A percentile compares a stretch with the other conserved stretches of the same genome.
phyloP scores from a whole-genome alignment of 2,329 filamentous ascomycete species.

The Hypocreales sp. region DNA sequence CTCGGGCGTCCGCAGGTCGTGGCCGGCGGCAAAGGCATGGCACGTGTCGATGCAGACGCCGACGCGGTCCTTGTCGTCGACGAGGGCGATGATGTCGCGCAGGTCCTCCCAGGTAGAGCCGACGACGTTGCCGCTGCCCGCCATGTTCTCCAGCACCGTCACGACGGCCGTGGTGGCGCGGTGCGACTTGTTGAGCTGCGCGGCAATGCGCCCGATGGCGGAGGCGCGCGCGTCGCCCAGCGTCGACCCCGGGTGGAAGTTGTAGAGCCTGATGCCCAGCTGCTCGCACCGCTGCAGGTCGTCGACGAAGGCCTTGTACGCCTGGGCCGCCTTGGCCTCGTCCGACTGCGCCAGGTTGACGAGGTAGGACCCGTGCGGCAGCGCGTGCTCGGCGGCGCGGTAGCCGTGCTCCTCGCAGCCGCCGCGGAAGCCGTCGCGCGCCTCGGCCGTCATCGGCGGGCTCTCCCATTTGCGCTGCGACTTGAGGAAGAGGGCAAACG shows the following conservation, averaged over 20 bases:
- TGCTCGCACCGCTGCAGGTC: conserved; percentile 74
- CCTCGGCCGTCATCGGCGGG: conserved; percentile 55
- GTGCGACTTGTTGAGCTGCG: conserved; percentile 70
- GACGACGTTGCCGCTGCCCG: conserved; percentile 73
- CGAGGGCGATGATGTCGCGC: conserved; percentile 62
- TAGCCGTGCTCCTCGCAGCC: conserved; percentile 56
- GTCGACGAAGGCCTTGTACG: conserved; percentile 73
- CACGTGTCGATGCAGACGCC: conserved; percentile 96
- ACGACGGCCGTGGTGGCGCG: conserved; percentile 59
- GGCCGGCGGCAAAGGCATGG: conserved; percentile 87
- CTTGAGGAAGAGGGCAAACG: conserved; percentile 90
- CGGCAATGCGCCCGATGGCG: conserved; percentile 65
- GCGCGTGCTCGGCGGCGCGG: conserved; percentile 53
- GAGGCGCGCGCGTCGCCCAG: conserved; percentile 50
- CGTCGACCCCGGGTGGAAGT: conserved; percentile 87
- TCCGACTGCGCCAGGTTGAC: conserved; percentile 89
- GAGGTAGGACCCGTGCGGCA: conserved; percentile 91
- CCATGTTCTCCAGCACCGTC: conserved; percentile 92
- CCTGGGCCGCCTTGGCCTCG: conserved; percentile 63
- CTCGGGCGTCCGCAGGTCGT: conserved; percentile 66
- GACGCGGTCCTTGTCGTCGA: conserved; percentile 70
- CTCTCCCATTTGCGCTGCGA: conserved; percentile 92
- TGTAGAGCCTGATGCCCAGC: conserved; percentile 84
- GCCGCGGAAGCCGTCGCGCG: conserved; percentile 52
- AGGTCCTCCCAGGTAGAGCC: conserved; percentile 79